Evolutionary conservation across 768 basidiomycete genomes (phyloP), one percentile per base, ranked within the genome.

Genomic region (Phanerochaete sordida): DNA sequence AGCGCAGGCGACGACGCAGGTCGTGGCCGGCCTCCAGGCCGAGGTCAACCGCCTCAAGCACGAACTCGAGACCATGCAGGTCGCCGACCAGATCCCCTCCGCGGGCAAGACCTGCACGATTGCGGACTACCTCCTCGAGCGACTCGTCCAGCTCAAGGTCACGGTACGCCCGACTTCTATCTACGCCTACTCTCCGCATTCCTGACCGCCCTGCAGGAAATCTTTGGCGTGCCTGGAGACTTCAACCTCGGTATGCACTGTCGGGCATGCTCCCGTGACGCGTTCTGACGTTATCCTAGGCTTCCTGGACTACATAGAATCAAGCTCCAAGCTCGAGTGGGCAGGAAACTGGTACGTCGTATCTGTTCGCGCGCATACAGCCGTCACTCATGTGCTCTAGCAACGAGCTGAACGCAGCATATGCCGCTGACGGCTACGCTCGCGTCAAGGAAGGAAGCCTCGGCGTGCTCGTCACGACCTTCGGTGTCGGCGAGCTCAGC

Each of bases 371-470:
- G n/a, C n/a, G 16, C n/a, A 28, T n/a, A 21, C 2, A 16, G n/a
- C 15, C 59, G 33, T 30, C 23, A 52, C 30, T 26, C 19, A 45
- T 62, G 59, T 31, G n/a, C 37, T 15, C 21, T 60, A 91, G 90
- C 64, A 92, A 93, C 61, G 90, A 94, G 69, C 78, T 95, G 49
- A 92, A 95, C 64, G 90, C 92, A 0, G 81, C 91, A 0, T 97
- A 97, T 72, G 95, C 95, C 16, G 92, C 92, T 0, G 94, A 95
- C 68, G 95, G 95, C 12, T 96, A 96, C 72, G 92, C 95, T 21
- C 83, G 95, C 59, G 86, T 95, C 55, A 95, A 93, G 64, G 84
- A 87, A 52, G 75, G 79, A 49, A 79, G 83, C 65, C 74, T 93
- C 50, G 91, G 90, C 52, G 91, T 85, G 8, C 73, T 94, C 4